These are phyloP conservation scores for Claviceps monticola DNA, from an alignment of 2,329 filamentous ascomycete genomes.

Conservation along the genomic window DNA sequence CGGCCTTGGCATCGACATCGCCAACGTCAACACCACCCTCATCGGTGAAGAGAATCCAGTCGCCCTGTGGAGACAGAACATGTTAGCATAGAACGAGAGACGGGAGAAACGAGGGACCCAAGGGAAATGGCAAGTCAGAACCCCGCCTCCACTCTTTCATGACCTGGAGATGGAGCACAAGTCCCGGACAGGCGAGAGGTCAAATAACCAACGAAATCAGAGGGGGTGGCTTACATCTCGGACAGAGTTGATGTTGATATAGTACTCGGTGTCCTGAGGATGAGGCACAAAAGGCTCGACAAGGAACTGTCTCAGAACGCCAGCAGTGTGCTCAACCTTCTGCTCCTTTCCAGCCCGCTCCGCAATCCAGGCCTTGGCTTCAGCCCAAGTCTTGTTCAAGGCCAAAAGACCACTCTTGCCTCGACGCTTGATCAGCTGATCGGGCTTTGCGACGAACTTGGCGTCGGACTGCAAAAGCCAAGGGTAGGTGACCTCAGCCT, in stretches of 20 bases:
- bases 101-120: not conserved
- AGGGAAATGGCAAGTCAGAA: not conserved
- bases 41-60: slow-evolving; percentile 99
- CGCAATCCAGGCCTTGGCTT: slow-evolving; percentile 88
- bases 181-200: not conserved
- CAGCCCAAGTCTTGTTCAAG: slow-evolving; percentile 93
- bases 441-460: slow-evolving; percentile 97
- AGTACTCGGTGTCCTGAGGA: slow-evolving; percentile 91
- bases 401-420: slow-evolving; percentile 96
- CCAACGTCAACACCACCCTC: slow-evolving; percentile 99
- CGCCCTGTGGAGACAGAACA: slow-evolving; percentile 48
- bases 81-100: slow-evolving; percentile 10
- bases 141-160: not conserved
- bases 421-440: slow-evolving; percentile 99
- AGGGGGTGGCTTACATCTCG: slow-evolving; percentile 68
- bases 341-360: slow-evolving; percentile 83
- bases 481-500: slow-evolving; percentile 92
- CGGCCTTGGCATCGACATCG: slow-evolving; percentile 96
- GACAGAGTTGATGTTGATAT: slow-evolving; percentile 99
- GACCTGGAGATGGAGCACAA: not conserved
- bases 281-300: slow-evolving; percentile 98
- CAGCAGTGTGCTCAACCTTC: slow-evolving; percentile 82
- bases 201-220: not conserved
- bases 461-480: slow-evolving; percentile 75
- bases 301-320: slow-evolving; percentile 85